Evolutionary conservation across 257 asterid genomes (phyloP).

Genomic region (Solanum habrochaites): DNA sequence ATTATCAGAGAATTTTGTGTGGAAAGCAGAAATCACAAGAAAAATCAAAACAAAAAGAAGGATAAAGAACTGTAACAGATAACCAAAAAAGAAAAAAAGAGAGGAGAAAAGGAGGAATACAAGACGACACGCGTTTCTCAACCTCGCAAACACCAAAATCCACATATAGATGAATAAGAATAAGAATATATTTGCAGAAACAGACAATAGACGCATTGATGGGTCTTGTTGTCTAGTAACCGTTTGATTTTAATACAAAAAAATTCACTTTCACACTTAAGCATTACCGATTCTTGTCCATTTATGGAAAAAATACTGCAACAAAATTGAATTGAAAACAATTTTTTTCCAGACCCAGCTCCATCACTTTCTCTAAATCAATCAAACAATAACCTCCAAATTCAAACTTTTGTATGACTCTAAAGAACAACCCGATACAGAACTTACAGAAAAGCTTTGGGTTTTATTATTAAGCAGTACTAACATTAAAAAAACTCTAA

Average conservation of each 20-base stretch:
- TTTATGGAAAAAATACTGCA: not conserved
- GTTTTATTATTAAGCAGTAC: not conserved
- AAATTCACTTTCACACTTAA: not conserved
- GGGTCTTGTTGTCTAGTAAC: not conserved
- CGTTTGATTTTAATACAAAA: not conserved
- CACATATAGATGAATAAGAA: conserved; percentile 19
- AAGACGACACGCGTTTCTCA: conserved; percentile 26
- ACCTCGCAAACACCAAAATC: conserved; percentile 12
- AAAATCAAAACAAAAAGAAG: not conserved
- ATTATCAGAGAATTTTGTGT: not conserved
- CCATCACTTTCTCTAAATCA: not conserved
- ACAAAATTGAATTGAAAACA: not conserved
- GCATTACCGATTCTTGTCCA: not conserved
- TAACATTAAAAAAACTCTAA: not conserved
- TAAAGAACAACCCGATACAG: not conserved
- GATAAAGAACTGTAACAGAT: not conserved
- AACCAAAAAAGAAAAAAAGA: not conserved
- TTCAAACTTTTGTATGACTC: not conserved
- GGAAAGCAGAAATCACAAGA: not conserved
- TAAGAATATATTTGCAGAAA: conserved; percentile 9
- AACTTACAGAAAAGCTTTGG: not conserved
- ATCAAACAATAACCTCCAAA: not conserved
- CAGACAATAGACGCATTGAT: not conserved
- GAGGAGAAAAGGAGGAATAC: conserved; percentile 18
- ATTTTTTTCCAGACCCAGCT: not conserved